Percentiles rank a stretch among this genome's conserved stretches.
phyloP scores from a whole-genome alignment of 2,329 filamentous ascomycete species.

The Fusarium praegraminearum region DNA sequence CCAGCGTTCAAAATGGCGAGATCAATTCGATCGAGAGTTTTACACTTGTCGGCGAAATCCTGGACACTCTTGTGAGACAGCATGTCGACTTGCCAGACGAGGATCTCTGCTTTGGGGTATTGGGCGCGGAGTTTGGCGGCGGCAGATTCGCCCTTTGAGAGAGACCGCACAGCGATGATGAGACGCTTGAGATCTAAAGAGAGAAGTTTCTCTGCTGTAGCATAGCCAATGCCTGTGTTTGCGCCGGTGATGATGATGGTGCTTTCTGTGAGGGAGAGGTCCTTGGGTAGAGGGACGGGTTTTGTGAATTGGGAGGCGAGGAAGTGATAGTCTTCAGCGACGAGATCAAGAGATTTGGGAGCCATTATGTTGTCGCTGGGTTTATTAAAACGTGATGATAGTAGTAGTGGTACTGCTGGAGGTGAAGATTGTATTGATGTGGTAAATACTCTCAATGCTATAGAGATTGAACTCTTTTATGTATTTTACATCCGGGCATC shows the following conservation, averaged over 20 bases:
- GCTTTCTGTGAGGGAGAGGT: conserved; percentile 50
- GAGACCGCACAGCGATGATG: conserved; percentile 61
- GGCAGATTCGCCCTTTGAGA: conserved; percentile 57
- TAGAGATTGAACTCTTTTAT: conserved; percentile 14
- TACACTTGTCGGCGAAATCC: conserved; percentile 54
- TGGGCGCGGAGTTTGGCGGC: conserved; percentile 27
- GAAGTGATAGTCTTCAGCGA: conserved; percentile 38
- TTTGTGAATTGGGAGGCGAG: conserved; percentile 47
- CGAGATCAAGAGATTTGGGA: conserved; percentile 42
- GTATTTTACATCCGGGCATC: background rate
- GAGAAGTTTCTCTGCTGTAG: conserved; percentile 57
- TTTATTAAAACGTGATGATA: background rate
- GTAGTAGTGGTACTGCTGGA: background rate
- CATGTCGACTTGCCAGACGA: conserved; percentile 66
- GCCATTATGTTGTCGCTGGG: conserved; percentile 25
- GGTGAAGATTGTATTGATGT: background rate
- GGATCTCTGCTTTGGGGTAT: conserved; percentile 52
- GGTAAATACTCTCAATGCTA: background rate
- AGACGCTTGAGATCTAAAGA: conserved; percentile 55
- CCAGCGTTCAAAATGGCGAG: conserved; percentile 62
- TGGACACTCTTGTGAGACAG: conserved; percentile 58
- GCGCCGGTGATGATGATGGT: conserved; percentile 63
- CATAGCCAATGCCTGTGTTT: conserved; percentile 63
- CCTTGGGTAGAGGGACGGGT: conserved; percentile 34
- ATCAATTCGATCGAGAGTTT: conserved; percentile 56